Evolutionary conservation across 345 rosid species (phyloP), one percentile per base, ranked within the genome.

Genomic region (Eutrema japonicum): DNA sequence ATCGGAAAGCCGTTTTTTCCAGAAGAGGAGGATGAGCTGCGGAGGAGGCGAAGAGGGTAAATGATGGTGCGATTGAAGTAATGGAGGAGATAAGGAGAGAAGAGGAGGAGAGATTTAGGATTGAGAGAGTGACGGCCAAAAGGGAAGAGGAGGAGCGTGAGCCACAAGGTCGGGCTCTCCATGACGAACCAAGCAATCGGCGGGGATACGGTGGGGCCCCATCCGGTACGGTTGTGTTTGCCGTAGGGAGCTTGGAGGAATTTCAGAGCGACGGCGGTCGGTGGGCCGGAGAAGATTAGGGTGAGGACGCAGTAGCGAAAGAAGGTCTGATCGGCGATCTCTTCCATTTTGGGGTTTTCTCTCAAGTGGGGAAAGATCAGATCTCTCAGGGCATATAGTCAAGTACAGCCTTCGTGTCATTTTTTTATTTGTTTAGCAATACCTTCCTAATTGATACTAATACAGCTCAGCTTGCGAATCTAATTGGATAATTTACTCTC

Each of bases 191-290:
- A 96, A 45, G 98, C 98, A 49, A 89, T 40, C 4, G 97, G 80
- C 1, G 97, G 81, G 10, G 90, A 72, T 35, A 96, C 49, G 62
- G 88, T 79, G 56, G 96, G 97, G 4, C 99, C 99, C 96, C 97
- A 96, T 2, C 99, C 97, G 1, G 86, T 71, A 13, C 97, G 97
- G 71, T 74, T 72, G 86, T 96, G 98, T 82, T 96, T 92, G 26
- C 99, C 98, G 67, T 96, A 96, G 3, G 98, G 94, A 49, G 96
- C 96, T 75, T 89, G 91, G 72, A 89, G 83, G 90, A 84, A 89
- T 33, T 53, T 72, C 4, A 92, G 87, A 73, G 82, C 52, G 70
- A 89, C 42, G 85, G 77, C 89, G 75, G 96, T 89, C 0, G 90
- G 96, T 16, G 84, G 89, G 32, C 83, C 91, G 54, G 83, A 78